phyloP scores from a whole-genome alignment of 805 yeast species.

The Ogataea siamensis region DNA sequence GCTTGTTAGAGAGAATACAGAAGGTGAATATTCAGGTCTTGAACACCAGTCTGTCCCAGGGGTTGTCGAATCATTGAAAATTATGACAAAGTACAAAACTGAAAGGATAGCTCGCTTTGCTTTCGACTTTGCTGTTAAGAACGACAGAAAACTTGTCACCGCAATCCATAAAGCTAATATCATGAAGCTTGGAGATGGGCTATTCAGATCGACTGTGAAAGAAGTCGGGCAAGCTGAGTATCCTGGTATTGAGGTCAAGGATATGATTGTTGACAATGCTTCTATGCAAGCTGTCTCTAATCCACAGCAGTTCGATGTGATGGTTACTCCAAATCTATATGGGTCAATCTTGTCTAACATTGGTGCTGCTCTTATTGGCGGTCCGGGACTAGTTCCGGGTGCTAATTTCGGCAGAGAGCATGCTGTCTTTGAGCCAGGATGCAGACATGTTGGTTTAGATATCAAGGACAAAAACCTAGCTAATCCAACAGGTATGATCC shows the following conservation, averaged over 20 bases:
- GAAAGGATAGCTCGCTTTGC: constrained; percentile 98
- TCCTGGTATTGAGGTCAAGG: constrained; percentile 79
- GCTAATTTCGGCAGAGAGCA: constrained; percentile 97
- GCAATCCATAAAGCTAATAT: constrained; percentile 99
- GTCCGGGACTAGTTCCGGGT: constrained; percentile 98
- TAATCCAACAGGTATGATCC: constrained; percentile 96
- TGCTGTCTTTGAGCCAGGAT: constrained; percentile 99
- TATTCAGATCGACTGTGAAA: constrained; percentile 91
- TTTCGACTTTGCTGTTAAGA: constrained; percentile 89
- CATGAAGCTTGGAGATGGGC: constrained; percentile 98
- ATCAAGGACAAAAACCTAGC: constrained; percentile 93
- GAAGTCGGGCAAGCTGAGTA: constrained; percentile 82
- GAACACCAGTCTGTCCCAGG: constrained; percentile 98
- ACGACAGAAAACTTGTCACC: constrained; percentile 88
- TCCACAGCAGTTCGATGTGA: constrained; percentile 97
- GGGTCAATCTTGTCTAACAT: constrained; percentile 97
- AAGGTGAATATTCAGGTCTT: constrained; percentile 97
- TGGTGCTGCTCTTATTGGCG: constrained; percentile 96
- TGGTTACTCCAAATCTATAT: constrained; percentile 97
- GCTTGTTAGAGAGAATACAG: constrained; percentile 96
- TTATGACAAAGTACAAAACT: constrained; percentile 89
- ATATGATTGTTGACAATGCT: constrained; percentile 97
- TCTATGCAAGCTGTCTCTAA: constrained; percentile 98
- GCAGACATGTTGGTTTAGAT: constrained; percentile 98
- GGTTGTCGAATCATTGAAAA: constrained; percentile 94